A percentile compares a stretch with the other conserved stretches of the same genome.
Conservation (phyloP, 345 rosid species). For the Euphorbia peplus region DNA sequence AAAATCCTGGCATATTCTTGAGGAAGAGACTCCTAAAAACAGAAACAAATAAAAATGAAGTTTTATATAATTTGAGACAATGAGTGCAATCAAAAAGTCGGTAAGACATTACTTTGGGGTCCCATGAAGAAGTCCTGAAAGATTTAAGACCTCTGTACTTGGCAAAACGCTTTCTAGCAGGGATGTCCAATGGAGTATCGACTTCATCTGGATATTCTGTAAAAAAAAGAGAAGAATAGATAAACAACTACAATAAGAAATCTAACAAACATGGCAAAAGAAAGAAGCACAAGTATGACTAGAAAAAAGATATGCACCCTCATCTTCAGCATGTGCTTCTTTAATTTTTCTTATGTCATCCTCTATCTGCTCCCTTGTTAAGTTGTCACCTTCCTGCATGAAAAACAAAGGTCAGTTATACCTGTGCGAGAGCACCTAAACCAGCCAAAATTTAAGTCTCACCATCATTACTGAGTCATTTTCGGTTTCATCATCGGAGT, state of each 20-base stretch:
- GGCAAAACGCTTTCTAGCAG: slow-evolving; percentile 85
- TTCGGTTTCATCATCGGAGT: slow-evolving; percentile 77
- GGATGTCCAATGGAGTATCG: slow-evolving; percentile 79
- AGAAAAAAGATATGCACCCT: slow-evolving; percentile 51
- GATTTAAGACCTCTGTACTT: slow-evolving; percentile 93
- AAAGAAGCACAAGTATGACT: neutral
- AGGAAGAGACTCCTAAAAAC: slow-evolving; percentile 85
- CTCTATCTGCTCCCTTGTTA: slow-evolving; percentile 79
- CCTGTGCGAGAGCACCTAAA: neutral
- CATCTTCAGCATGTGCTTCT: slow-evolving; percentile 87
- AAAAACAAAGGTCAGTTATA: slow-evolving; percentile 2
- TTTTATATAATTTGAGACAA: slow-evolving; percentile 6
- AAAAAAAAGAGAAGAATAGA: neutral
- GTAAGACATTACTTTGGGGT: slow-evolving; percentile 60
- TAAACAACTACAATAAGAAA: neutral
- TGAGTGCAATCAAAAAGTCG: slow-evolving; percentile 15
- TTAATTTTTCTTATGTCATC: slow-evolving; percentile 74
- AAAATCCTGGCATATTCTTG: slow-evolving; percentile 86
- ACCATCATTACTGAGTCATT: slow-evolving; percentile 83
- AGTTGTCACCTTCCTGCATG: slow-evolving; percentile 72
- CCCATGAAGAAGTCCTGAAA: slow-evolving; percentile 94
- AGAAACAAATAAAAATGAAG: slow-evolving; percentile 15
- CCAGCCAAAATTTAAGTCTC: slow-evolving; percentile 7
- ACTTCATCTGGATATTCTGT: slow-evolving; percentile 97
- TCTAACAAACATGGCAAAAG: neutral